phyloP scores from a whole-genome alignment of 257 asterid genomes.

The Petrea volubilis region DNA sequence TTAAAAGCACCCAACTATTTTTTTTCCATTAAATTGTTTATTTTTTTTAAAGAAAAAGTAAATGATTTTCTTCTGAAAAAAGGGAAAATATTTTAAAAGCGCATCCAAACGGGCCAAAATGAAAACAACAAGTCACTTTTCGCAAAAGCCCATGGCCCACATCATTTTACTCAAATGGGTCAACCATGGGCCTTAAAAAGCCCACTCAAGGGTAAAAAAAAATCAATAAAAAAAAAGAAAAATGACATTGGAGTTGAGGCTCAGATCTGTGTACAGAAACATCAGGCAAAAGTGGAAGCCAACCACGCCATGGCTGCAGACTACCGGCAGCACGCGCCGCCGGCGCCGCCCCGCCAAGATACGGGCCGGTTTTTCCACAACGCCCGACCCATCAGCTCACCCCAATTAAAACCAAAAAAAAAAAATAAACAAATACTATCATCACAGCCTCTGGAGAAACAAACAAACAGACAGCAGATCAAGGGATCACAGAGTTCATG shows the following conservation, averaged over 20 bases:
- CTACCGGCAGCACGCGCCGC: not conserved
- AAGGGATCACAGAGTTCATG: not conserved
- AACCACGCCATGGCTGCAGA: not conserved
- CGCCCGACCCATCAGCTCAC: slow-evolving; percentile 30
- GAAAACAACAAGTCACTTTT: too few relatives aligned
- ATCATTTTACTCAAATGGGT: not conserved
- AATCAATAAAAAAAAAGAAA: not conserved
- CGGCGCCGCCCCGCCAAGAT: slow-evolving; percentile 36
- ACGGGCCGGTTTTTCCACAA: slow-evolving; percentile 4
- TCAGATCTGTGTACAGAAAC: not conserved
- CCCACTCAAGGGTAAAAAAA: not conserved
- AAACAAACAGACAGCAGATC: not conserved
- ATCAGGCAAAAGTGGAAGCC: not conserved
- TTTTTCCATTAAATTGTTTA: too few relatives aligned
- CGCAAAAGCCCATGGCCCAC: too few relatives aligned
- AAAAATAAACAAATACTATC: not conserved
- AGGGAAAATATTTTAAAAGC: too few relatives aligned
- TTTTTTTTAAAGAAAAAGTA: too few relatives aligned
- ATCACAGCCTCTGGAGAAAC: slow-evolving; percentile 24
- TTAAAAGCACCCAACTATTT: too few relatives aligned
- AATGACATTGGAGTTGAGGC: not conserved
- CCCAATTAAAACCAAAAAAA: too few relatives aligned
- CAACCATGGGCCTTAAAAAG: not conserved
- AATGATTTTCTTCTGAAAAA: too few relatives aligned
- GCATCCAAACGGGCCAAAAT: too few relatives aligned